Conservation (phyloP, 805 yeast species). For the Tetrapisispora pingtungensis region DNA sequence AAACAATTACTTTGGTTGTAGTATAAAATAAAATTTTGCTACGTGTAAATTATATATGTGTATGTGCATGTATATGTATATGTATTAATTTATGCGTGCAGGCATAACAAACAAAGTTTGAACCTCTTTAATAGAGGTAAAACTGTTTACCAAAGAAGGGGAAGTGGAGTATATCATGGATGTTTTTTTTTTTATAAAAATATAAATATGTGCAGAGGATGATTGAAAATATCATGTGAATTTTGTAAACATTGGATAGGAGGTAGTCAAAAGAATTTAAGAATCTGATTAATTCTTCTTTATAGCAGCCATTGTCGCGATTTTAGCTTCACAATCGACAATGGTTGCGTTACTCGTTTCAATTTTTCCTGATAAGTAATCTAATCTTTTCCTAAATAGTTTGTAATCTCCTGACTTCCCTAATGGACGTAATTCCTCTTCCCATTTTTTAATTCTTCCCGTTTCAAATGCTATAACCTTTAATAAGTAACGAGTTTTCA, state of each 20-base stretch:
- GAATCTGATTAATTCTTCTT: constrained; percentile 1
- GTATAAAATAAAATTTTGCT: too few relatives aligned
- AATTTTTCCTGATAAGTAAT: constrained; percentile 60
- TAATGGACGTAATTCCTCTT: constrained; percentile 58
- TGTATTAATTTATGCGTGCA: too few relatives aligned
- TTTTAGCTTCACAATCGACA: constrained; percentile 36
- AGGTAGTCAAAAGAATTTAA: neutral
- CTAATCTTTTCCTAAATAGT: constrained; percentile 50
- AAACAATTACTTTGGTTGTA: too few relatives aligned
- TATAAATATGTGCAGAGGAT: too few relatives aligned
- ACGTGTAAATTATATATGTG: too few relatives aligned
- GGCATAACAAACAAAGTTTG: too few relatives aligned
- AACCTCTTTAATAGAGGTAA: too few relatives aligned
- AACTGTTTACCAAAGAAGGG: too few relatives aligned
- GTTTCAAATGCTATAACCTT: constrained; percentile 50
- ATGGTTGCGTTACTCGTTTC: constrained; percentile 47
- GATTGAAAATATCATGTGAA: neutral
- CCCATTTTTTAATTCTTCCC: constrained; percentile 51
- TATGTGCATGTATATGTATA: too few relatives aligned
- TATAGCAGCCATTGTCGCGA: constrained; percentile 27
- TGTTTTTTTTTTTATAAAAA: neutral
- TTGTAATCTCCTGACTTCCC: constrained; percentile 42
- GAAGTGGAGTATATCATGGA: too few relatives aligned
- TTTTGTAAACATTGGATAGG: too few relatives aligned
- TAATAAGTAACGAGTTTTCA: constrained; percentile 54